A percentile compares a stretch with the other conserved stretches of the same genome.
Conservation (phyloP, 805 yeast genomes). For the Sungouiozyma intestinalis region DNA sequence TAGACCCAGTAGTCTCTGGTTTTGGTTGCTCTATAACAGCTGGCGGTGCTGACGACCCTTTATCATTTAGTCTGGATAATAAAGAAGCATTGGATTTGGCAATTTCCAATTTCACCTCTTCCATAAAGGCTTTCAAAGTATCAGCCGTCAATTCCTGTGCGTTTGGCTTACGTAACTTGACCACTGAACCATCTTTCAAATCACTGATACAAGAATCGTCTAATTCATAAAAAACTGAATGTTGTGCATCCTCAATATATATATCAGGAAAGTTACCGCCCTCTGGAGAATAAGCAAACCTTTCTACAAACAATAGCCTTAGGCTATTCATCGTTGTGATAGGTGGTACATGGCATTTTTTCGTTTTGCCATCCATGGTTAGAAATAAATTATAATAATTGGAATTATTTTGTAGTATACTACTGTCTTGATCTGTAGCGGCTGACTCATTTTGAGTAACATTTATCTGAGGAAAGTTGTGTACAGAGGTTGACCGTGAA, state of each 20-base stretch:
- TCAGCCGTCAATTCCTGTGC: background rate
- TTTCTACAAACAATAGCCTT: conserved; percentile 71
- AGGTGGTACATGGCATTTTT: conserved; percentile 33
- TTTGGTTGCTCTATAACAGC: background rate
- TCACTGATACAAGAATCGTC: conserved; percentile 59
- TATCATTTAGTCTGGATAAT: conserved; percentile 6
- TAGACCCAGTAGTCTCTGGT: background rate
- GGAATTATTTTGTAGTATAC: too few species aligned
- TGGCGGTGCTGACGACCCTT: background rate
- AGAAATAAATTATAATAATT: conserved; percentile 33
- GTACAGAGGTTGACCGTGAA: too few species aligned
- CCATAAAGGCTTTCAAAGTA: conserved; percentile 6
- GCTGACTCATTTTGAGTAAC: too few species aligned
- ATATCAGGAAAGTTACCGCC: conserved; percentile 65
- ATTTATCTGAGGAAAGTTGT: too few species aligned
- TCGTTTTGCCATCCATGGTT: conserved; percentile 42
- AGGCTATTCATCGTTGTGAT: conserved; percentile 35
- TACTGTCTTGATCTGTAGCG: background rate
- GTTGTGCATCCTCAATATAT: conserved; percentile 51
- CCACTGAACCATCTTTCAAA: conserved; percentile 46
- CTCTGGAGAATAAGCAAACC: conserved; percentile 75
- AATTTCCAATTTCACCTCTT: conserved; percentile 9
- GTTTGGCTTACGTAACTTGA: conserved; percentile 36
- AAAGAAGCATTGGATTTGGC: conserved; percentile 8
- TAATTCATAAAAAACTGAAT: conserved; percentile 62